Percentiles rank a stretch among this genome's conserved stretches.
phyloP scores from a whole-genome alignment of 331 rosid genomes.

The Malus hybrid region DNA sequence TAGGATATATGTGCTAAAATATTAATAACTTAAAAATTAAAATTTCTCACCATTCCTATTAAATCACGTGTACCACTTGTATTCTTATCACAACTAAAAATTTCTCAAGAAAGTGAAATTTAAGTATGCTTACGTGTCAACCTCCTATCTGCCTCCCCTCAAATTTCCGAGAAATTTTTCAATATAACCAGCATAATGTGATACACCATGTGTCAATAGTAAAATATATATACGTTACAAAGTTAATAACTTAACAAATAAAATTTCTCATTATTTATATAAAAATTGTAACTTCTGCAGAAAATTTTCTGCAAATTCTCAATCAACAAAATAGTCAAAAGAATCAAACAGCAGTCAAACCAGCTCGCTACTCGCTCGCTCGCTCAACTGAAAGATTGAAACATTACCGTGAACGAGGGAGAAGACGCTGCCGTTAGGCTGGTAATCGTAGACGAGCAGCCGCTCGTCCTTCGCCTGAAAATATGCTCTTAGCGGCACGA shows the following conservation, averaged over 20 bases:
- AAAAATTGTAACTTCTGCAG: slow-evolving; percentile 31
- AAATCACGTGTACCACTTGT: too few species aligned
- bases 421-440: slow-evolving; percentile 79
- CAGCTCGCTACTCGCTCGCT: background rate
- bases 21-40: too few species aligned
- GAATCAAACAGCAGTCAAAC: background rate
- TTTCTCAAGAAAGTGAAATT: too few species aligned
- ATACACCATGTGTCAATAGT: too few species aligned
- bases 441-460: slow-evolving; percentile 67
- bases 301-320: background rate
- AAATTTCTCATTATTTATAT: too few species aligned
- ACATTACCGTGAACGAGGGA: slow-evolving; percentile 73
- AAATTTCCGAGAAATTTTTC: too few species aligned
- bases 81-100: too few species aligned
- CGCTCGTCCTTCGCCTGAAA: slow-evolving; percentile 87
- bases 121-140: background rate
- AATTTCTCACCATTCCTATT: too few species aligned
- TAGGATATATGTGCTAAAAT: too few species aligned
- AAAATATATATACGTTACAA: fast-evolving
- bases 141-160: background rate
- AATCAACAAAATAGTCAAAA: background rate
- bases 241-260: too few species aligned
- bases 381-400: background rate
- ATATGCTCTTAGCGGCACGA: slow-evolving; percentile 77
- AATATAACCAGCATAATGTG: too few species aligned